phyloP scores from a whole-genome alignment of 768 basidiomycete species.

The Crassisporium funariophilum region DNA sequence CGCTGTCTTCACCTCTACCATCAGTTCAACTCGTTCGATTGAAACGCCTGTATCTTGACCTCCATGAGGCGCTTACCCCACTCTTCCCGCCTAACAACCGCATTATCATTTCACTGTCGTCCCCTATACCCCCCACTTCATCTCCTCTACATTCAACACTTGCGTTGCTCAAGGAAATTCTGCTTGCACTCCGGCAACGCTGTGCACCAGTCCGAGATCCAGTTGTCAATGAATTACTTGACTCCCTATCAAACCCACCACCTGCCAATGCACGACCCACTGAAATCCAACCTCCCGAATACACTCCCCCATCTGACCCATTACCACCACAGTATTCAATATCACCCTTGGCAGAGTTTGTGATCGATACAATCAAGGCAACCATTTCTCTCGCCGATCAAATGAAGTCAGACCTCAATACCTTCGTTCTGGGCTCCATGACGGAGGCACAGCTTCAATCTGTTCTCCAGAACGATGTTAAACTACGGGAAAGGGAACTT shows the following conservation, averaged over 20 bases:
- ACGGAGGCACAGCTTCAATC: slow-evolving; percentile 58
- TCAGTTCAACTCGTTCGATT: slow-evolving; percentile 62
- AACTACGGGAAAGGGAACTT: slow-evolving; percentile 52
- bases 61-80: slow-evolving; percentile 49
- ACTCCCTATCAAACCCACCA: slow-evolving; percentile 31
- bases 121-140: slow-evolving; percentile 67
- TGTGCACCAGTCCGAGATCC: slow-evolving; percentile 70
- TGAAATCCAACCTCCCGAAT: not conserved
- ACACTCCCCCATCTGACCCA: not conserved
- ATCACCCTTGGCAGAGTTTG: slow-evolving; percentile 44
- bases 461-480: slow-evolving; percentile 55
- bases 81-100: slow-evolving; percentile 61
- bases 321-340: too few species aligned
- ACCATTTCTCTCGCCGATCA: slow-evolving; percentile 54
- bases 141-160: slow-evolving; percentile 63
- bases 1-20: slow-evolving; percentile 60
- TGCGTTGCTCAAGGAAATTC: slow-evolving; percentile 54
- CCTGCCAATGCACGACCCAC: not conserved
- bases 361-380: slow-evolving; percentile 49
- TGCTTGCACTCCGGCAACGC: slow-evolving; percentile 54
- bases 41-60: slow-evolving; percentile 55
- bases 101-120: slow-evolving; percentile 52
- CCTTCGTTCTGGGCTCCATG: slow-evolving; percentile 67
- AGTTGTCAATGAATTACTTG: slow-evolving; percentile 47
- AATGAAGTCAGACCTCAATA: slow-evolving; percentile 73